These are phyloP conservation scores for Takashimella tepidaria DNA, from an alignment of 1,284 basidiomycete species.

Conservation along the genomic window DNA sequence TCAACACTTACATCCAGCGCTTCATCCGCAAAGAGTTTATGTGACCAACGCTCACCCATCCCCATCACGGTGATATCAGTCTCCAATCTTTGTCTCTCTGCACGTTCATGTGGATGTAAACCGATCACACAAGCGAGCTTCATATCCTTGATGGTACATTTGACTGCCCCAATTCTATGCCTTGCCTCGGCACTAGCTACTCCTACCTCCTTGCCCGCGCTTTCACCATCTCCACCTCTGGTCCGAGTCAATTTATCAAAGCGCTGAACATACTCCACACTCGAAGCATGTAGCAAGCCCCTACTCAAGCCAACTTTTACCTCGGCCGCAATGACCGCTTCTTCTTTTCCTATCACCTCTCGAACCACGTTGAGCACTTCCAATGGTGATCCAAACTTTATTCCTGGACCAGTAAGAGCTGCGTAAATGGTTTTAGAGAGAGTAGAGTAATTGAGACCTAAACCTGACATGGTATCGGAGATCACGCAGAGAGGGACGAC, in stretches of 20 bases:
- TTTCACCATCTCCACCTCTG: too few species aligned
- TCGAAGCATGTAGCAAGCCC: slow-evolving; percentile 30
- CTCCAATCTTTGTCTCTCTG: slow-evolving; percentile 63
- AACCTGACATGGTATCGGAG: slow-evolving; percentile 37
- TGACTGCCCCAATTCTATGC: slow-evolving; percentile 4
- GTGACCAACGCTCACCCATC: slow-evolving; percentile 40
- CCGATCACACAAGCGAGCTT: slow-evolving; percentile 62
- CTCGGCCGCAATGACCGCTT: slow-evolving; percentile 22
- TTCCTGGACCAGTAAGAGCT: slow-evolving; percentile 7
- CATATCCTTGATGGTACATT: slow-evolving; percentile 51
- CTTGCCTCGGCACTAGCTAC: too few species aligned
- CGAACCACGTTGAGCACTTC: slow-evolving; percentile 25
- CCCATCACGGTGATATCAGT: slow-evolving; percentile 54
- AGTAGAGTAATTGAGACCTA: slow-evolving; percentile 47
- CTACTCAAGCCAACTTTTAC: slow-evolving; percentile 27
- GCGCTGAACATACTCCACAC: slow-evolving; percentile 19
- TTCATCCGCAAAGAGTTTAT: slow-evolving; percentile 48
- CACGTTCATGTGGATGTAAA: slow-evolving; percentile 65
- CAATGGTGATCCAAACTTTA: slow-evolving; percentile 17
- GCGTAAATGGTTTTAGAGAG: slow-evolving; percentile 40
- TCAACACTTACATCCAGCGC: slow-evolving; percentile 49
- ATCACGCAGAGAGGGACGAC: slow-evolving; percentile 31
- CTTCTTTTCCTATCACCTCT: slow-evolving; percentile 15
- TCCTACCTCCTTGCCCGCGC: not conserved
- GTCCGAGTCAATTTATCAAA: slow-evolving; percentile 5